Evolutionary conservation across 179 eudicot species (phyloP).

Genomic region (Dionaea muscipula): DNA sequence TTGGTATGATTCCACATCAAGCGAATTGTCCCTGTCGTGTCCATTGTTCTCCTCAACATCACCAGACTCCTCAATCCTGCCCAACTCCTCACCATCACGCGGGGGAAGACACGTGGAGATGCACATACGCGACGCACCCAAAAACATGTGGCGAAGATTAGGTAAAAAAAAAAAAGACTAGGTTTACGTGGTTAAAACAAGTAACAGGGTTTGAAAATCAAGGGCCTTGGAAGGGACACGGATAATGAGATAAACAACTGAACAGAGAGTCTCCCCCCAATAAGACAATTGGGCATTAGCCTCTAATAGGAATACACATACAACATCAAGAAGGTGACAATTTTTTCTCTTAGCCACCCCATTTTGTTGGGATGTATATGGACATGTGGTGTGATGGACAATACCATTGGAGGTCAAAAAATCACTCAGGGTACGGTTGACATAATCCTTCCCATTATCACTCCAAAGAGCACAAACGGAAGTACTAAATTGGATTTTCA

Average conservation of each 20-base stretch:
- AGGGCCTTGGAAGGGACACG: conserved; percentile 13
- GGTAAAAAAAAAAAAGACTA: conserved; percentile 2
- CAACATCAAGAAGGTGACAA: conserved; percentile 11
- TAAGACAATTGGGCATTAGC: conserved; percentile 7
- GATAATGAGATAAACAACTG: conserved; percentile 11
- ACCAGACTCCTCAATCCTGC: conserved; percentile 10
- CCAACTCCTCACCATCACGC: conserved; percentile 15
- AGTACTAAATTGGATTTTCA: conserved; percentile 9
- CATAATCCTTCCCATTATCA: conserved; percentile 16
- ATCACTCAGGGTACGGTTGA: neutral
- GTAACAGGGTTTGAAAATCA: conserved; percentile 13
- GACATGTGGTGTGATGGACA: conserved; percentile 18
- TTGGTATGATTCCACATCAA: no score
- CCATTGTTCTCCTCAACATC: no score
- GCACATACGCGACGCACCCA: conserved; percentile 7
- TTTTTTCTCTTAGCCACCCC: conserved; percentile 12
- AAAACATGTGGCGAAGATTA: conserved; percentile 1
- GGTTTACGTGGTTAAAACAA: neutral
- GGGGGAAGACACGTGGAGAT: conserved; percentile 6
- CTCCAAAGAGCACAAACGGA: neutral
- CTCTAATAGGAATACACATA: conserved; percentile 10
- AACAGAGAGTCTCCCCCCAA: conserved; percentile 14
- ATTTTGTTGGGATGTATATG: conserved; percentile 15
- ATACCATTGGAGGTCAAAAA: conserved; percentile 5
- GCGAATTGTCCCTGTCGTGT: no score